Base-by-base conservation (phyloP, 768 basidiomycete genomes). In the Boletellus ananas region DNA sequence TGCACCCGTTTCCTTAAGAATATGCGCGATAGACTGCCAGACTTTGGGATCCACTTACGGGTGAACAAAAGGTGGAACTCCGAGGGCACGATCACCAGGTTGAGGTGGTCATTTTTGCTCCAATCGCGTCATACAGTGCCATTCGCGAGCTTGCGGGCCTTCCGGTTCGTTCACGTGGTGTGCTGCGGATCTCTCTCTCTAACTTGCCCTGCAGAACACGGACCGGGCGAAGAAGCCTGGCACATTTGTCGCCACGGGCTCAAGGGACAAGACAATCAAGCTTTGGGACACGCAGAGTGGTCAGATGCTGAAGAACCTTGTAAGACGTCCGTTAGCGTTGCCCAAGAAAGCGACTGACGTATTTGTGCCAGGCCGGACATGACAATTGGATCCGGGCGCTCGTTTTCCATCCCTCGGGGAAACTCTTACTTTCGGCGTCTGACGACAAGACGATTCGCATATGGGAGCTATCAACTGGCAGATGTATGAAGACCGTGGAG, bases 381-480 rank as follows among this genome's bases (percentile, higher is more conserved):
- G 90, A 94, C 67, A 91, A 92, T 59, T 95, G 93, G 93, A 77
- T 95, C 44, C 83, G 90, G 49, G 87, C 84, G 1, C 75, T 95
- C 38, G 82, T 87, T 16, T 94, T 94, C 73, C 93, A 94, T 68
- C 93, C 93, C 0, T 81, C 81, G 10, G 93, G 93, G 14, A 94
- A 94, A 67, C 87, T 83, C 65, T 79, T 95, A 12, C 75, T 95
- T n/a, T 93, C 91, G 9, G 90, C 87, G 4, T 88, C 90, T 12
- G 93, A 95, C 66, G 93, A 95, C 74, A 90, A 93, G 70, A 90
- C 90, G 10, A 81, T 94, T 57, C 83, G 90, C 9, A 79, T 94
- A 9, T 95, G 93, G 93, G 93, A 94, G 60, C 73, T 95, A 33
- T 76, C 79, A 37, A 88, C 87, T 3, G 93, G 92, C 0, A 78